Percentiles rank a stretch among this genome's conserved stretches.
phyloP scores from a whole-genome alignment of 23 red algal species.

The Gracilariopsis chorda region DNA sequence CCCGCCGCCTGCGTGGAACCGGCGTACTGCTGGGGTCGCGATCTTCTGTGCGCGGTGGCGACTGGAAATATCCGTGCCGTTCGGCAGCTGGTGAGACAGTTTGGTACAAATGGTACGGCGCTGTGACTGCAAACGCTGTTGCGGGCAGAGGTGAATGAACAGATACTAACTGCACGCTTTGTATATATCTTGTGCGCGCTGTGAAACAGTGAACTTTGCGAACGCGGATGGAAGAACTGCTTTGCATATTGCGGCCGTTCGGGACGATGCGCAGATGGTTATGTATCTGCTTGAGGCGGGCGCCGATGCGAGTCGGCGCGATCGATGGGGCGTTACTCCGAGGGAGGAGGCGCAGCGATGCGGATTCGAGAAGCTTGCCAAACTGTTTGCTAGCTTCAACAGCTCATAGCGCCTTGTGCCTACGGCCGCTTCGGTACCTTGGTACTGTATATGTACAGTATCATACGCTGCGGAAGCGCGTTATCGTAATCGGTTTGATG shows the following conservation, averaged over 20 bases:
- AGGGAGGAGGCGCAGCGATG: constrained; percentile 36
- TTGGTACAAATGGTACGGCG: constrained; percentile 6
- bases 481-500: too few species aligned
- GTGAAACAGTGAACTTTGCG: constrained; percentile 27
- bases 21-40: neutral
- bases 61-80: neutral
- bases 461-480: too few species aligned
- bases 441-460: too few species aligned
- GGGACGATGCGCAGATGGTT: constrained; percentile 41
- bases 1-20: constrained; percentile 21
- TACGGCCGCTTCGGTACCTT: too few species aligned
- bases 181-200: neutral
- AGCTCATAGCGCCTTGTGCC: neutral
- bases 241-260: constrained; percentile 67
- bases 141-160: too few species aligned
- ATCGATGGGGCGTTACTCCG: constrained; percentile 71
- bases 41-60: constrained; percentile 5
- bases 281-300: constrained; percentile 59
- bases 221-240: constrained; percentile 75
- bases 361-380: neutral
- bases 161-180: neutral
- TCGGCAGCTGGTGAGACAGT: constrained; percentile 15
- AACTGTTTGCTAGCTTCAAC: neutral
- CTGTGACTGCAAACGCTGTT: neutral
- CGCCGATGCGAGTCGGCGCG: constrained; percentile 34